Conservation (phyloP, 2,329 filamentous ascomycete species). For the Fusarium mangiferae region DNA sequence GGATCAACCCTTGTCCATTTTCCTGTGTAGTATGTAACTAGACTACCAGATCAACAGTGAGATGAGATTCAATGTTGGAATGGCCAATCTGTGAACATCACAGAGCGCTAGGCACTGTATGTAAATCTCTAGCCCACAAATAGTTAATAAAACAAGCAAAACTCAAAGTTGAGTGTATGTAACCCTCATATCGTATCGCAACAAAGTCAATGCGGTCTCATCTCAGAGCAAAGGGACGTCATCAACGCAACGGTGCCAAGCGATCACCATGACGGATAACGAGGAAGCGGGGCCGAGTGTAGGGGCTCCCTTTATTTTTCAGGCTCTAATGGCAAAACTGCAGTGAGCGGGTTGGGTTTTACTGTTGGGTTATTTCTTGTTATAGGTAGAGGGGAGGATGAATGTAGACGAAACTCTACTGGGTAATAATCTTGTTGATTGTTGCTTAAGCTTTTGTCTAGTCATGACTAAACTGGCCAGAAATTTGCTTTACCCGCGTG, state of each 20-base stretch:
- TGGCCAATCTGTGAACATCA: neutral
- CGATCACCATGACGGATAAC: slow-evolving; percentile 25
- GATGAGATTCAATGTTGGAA: slow-evolving; percentile 34
- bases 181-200: neutral
- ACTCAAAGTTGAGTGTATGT: slow-evolving; percentile 1
- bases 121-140: neutral
- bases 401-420: slow-evolving; percentile 11
- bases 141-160: neutral
- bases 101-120: neutral
- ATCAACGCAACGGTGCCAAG: slow-evolving; percentile 22
- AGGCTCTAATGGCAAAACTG: slow-evolving; percentile 2
- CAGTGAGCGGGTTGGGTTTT: neutral
- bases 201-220: slow-evolving; percentile 25
- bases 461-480: neutral
- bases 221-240: slow-evolving; percentile 18
- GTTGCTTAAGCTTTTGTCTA: slow-evolving; percentile 14
- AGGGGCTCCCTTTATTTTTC: neutral
- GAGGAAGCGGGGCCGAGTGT: slow-evolving; percentile 14
- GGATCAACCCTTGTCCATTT: slow-evolving; percentile 42
- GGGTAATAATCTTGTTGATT: slow-evolving; percentile 4
- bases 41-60: slow-evolving; percentile 39
- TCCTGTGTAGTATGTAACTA: neutral
- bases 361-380: neutral
- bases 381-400: neutral
- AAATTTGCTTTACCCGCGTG: slow-evolving; percentile 16